Evolutionary conservation across 495 filamentous ascomycete genomes (phyloP).

Genomic region (Podospora bellae-mahoneyi): DNA sequence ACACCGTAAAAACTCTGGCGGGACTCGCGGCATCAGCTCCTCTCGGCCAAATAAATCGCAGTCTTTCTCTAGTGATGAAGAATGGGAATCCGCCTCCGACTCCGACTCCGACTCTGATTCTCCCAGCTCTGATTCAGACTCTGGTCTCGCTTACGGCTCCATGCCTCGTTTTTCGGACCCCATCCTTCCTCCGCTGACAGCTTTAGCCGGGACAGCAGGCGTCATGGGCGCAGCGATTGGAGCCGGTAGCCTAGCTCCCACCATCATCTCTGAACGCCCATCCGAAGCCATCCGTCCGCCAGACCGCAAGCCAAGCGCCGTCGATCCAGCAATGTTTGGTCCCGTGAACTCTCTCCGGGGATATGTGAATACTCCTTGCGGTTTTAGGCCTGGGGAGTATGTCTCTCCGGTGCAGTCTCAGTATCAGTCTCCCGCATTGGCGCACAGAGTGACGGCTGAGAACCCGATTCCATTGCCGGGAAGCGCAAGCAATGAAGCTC

Average conservation of each 20-base stretch:
- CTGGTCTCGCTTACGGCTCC: constrained; percentile 48
- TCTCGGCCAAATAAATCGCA: constrained; percentile 31
- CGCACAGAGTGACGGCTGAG: constrained; percentile 11
- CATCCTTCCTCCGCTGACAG: constrained; percentile 11
- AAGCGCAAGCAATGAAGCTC: constrained; percentile 36
- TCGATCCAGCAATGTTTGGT: constrained; percentile 53
- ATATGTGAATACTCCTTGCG: constrained; percentile 49
- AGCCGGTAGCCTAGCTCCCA: constrained; percentile 11
- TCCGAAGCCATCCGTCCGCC: constrained; percentile 32
- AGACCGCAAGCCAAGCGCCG: constrained; percentile 45
- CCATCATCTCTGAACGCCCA: constrained; percentile 27
- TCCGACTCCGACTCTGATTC: constrained; percentile 42
- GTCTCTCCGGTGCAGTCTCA: constrained; percentile 9
- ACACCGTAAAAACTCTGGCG: constrained; percentile 34
- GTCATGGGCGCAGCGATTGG: constrained; percentile 3
- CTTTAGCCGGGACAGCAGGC: not conserved
- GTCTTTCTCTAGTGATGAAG: constrained; percentile 34
- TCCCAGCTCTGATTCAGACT: constrained; percentile 37
- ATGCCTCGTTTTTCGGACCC: constrained; percentile 31
- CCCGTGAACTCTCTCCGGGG: constrained; percentile 52
- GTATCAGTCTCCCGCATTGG: constrained; percentile 13
- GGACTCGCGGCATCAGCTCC: constrained; percentile 34
- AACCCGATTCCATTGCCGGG: constrained; percentile 25
- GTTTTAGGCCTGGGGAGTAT: constrained; percentile 40
- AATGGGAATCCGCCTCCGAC: constrained; percentile 47